Conservation (phyloP, 108 stramenopile species). For the Craspedostauros australis region DNA sequence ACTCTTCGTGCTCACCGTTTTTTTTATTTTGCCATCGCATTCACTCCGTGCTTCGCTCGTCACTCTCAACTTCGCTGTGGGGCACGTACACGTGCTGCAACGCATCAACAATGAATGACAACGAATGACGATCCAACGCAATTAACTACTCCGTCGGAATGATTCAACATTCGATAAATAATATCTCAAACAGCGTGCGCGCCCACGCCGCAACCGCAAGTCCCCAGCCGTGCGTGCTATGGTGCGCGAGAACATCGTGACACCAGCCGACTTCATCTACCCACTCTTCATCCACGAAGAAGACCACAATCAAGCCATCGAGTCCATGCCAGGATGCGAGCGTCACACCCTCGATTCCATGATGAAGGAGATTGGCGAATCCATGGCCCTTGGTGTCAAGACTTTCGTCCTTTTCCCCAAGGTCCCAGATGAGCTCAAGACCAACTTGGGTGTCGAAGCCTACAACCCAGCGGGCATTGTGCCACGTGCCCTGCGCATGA, state of each 20-base stretch:
- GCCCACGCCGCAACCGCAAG: slow-evolving; percentile 96
- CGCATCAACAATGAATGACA: neutral
- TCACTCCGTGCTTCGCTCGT: neutral
- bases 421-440: slow-evolving; percentile 92
- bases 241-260: slow-evolving; percentile 95
- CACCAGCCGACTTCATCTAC: slow-evolving; percentile 94
- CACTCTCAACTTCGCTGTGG: too few species aligned
- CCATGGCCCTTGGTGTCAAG: slow-evolving; percentile 80
- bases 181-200: slow-evolving; percentile 54
- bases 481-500: slow-evolving; percentile 90
- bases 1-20: neutral
- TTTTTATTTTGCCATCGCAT: neutral
- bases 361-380: slow-evolving; percentile 89
- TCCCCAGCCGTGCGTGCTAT: slow-evolving; percentile 84
- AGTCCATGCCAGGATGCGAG: slow-evolving; percentile 93
- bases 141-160: neutral
- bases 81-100: neutral
- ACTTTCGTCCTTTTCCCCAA: slow-evolving; percentile 95
- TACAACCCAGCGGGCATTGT: slow-evolving; percentile 97
- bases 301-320: slow-evolving; percentile 70
- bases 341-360: slow-evolving; percentile 84
- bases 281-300: slow-evolving; percentile 98
- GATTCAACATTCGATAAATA: neutral
- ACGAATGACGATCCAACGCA: neutral
- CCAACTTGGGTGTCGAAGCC: slow-evolving; percentile 91